Base-by-base conservation (phyloP, 2,329 filamentous ascomycete species). In the Mycocentrospora acerina region DNA sequence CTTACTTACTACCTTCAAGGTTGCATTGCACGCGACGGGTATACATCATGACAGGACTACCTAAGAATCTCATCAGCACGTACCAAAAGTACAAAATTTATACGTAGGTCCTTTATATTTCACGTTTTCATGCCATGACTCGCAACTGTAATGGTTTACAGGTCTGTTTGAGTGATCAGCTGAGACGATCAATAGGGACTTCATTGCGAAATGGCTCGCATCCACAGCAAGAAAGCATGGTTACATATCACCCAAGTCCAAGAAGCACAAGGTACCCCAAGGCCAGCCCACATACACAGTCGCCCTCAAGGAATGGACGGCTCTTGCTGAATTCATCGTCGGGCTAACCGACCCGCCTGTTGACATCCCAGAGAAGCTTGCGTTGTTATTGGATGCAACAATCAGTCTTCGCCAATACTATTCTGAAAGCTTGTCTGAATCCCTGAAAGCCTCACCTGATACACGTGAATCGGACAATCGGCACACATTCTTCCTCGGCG, bases 301-400 rank as follows among this genome's bases (percentile, higher is more conserved):
- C 17, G 52, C 59, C 17, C 55, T 69, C 45, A 64, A 64, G 18
- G 66, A 71, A 29, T 72, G 71, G 28, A 42, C 68, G 1, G 53
- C 55, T 0, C 44, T 75, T 6, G 71, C 70, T 14, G 50, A 70
- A 25, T 67, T 59, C 42, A 63, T 74, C 19, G 60, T 55, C 4
- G 37, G 22, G 2, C 40, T 37, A 2, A 36, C 38, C 4, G 58
- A 62, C 31, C 53, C 57, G 1, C 14, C 47, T 4, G 29, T 64
- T 1, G 29, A 53, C 1, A 53, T 72, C 0, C 66, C 70, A 0
- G 13, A 15, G 0, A 46, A 52, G 5, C 57, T 74, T 19, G 35
- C 42, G 1, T 36, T 36, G 4, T 64, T 67, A 0, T 44, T 76
- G 3, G 46, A 67, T 18, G 60, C 67, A 1, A 57, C 69, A n/a